Evolutionary conservation across 1,284 basidiomycete species (phyloP), one percentile per base, ranked within the genome.

Genomic region (Apiotrichum porosum): DNA sequence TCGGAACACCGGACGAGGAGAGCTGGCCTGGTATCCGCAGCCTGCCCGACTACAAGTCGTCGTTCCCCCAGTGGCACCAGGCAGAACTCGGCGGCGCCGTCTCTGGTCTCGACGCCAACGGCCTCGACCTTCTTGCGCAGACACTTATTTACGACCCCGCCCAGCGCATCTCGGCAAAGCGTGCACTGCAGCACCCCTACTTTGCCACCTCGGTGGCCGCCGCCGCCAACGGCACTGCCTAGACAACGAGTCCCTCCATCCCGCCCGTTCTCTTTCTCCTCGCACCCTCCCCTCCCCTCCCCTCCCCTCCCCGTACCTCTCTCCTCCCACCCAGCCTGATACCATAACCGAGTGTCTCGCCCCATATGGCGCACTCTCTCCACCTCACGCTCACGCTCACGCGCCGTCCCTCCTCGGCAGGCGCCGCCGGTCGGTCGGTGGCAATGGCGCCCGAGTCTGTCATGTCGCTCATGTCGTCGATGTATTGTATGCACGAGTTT

Each of bases 1-100:
- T 97, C 42, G 94, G 94, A 18, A 98, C 95, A n/a, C 94, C 94
- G 2, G 86, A 83, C 62, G 93, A 97, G 63, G 83, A 88, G 30
- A 77, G 76, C 9, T 98, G 94, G 94, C 94, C 93, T 0, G 92
- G 92, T 5, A 86, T 98, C 30, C 83, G 82, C 60, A 77, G 80
- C 47, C 73, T 99, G 47, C 92, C 94, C 1, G 95, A 98, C 73
- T 98, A 95, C 80, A 98, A 98, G 76, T 73, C 88, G 4, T 85
- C 91, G 15, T 98, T 98, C 81, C 94, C 95, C 2, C 88, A 92
- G 71, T 98, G 95, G 95, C 61, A 66, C 43, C 56, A 75, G 13
- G 71, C 73, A 35, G 84, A 89, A 51, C 75, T 95, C 26, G 69
- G 76, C 21, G 76, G 76, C 42, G 79, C 84, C 22, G 83, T 93